phyloP scores from a whole-genome alignment of 768 basidiomycete species.

The Naganishia kalamii region DNA sequence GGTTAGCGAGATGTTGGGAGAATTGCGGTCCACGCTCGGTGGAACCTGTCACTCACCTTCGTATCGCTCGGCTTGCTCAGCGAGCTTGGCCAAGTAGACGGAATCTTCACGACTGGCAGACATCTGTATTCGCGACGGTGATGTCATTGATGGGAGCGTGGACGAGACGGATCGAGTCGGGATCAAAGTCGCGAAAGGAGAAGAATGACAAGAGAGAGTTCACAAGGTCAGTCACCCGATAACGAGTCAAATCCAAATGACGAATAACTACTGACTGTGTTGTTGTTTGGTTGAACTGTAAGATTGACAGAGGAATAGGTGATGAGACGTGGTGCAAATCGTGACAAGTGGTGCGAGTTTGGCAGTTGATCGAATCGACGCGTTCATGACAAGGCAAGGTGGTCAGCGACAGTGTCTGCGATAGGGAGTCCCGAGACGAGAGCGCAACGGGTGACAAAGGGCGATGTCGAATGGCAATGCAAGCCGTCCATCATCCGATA shows the following conservation, averaged over 20 bases:
- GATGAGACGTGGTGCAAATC: neutral
- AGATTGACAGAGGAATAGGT: neutral
- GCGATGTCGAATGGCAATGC: no score
- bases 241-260: no score
- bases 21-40: neutral
- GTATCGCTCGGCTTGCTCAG: slow-evolving; percentile 99
- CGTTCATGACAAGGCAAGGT: neutral
- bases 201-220: neutral
- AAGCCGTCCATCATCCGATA: neutral
- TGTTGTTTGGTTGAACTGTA: neutral
- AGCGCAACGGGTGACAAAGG: neutral
- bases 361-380: neutral
- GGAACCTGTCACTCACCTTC: slow-evolving; percentile 59
- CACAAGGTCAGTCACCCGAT: neutral
- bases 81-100: slow-evolving; percentile 99
- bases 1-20: neutral
- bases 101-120: slow-evolving; percentile 82
- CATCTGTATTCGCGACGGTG: slow-evolving; percentile 33
- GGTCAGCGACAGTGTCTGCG: neutral
- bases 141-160: neutral
- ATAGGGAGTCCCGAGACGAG: neutral
- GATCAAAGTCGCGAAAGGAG: neutral
- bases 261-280: slow-evolving; percentile 3
- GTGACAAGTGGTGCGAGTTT: neutral
- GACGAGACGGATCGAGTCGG: neutral